Percentiles rank a stretch among this genome's conserved stretches.
phyloP scores from a whole-genome alignment of 805 yeast species.

The Jamesozyma rosinii region DNA sequence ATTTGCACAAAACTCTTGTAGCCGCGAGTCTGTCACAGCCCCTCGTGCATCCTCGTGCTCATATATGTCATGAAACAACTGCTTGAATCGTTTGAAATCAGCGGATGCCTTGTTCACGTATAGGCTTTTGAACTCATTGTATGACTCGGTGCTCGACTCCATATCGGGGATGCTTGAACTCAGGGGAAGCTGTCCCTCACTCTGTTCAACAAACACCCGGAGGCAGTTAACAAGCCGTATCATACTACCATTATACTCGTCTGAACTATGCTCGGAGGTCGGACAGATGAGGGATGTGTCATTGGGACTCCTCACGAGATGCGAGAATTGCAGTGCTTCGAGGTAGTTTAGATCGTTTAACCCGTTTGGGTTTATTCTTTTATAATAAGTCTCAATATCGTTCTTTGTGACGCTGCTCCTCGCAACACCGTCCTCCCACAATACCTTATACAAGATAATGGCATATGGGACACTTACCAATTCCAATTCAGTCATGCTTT shows the following conservation, averaged over 20 bases:
- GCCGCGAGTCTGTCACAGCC: not conserved
- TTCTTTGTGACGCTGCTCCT: not conserved
- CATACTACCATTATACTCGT: conserved; percentile 8
- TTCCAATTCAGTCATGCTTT: conserved; percentile 31
- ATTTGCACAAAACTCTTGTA: conserved; percentile 2
- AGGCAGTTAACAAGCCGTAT: conserved; percentile 3
- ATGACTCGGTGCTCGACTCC: conserved; percentile 65
- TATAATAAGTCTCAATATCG: not conserved
- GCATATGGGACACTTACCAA: conserved; percentile 60
- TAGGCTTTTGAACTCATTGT: conserved; percentile 46
- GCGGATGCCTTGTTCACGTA: conserved; percentile 46
- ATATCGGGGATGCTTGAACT: conserved; percentile 79
- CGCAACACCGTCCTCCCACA: not conserved
- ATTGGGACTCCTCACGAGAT: conserved; percentile 27
- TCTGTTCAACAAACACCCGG: conserved; percentile 33
- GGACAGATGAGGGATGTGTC: not conserved
- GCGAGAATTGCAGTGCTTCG: conserved; percentile 41
- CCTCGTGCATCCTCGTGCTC: not conserved
- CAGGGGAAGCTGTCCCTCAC: conserved; percentile 16
- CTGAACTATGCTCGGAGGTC: conserved; percentile 5
- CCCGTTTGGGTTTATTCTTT: conserved; percentile 27
- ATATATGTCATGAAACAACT: conserved; percentile 7
- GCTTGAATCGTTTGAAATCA: conserved; percentile 40
- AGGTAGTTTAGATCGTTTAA: conserved; percentile 38
- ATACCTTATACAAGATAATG: conserved; percentile 4